Evolutionary conservation across 1,139 yeast species (phyloP).

Genomic region (Candida pseudoviswanathii): DNA sequence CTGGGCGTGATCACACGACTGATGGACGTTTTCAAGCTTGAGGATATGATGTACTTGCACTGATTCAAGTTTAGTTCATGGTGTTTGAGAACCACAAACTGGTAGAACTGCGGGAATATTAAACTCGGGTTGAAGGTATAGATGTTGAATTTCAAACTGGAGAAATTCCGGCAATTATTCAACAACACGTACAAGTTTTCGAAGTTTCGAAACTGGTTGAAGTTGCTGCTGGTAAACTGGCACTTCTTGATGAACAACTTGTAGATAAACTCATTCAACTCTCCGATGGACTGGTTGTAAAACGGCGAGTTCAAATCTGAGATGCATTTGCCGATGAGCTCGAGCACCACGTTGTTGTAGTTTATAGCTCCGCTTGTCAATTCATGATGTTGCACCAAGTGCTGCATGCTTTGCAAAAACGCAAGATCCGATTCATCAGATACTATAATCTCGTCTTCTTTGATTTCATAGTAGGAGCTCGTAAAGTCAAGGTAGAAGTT

Average conservation of each 20-base stretch:
- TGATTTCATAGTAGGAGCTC: neutral
- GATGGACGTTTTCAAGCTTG: constrained; percentile 1
- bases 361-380: neutral
- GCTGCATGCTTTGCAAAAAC: neutral
- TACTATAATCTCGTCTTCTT: neutral
- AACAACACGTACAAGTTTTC: constrained; percentile 23
- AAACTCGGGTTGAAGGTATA: constrained; percentile 28
- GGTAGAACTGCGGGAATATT: constrained; percentile 29
- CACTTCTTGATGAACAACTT: constrained; percentile 16
- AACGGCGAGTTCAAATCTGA: constrained; percentile 20
- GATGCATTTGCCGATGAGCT: neutral
- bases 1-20: neutral
- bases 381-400: neutral
- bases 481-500: constrained; percentile 14
- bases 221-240: constrained; percentile 11
- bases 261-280: constrained; percentile 4
- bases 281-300: constrained; percentile 1
- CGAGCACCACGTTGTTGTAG: neutral
- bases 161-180: constrained; percentile 14
- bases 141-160: constrained; percentile 15
- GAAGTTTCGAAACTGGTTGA: constrained; percentile 20
- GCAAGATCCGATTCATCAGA: neutral
- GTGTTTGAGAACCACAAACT: constrained; percentile 9
- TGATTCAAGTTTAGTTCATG: constrained; percentile 1
- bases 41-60: constrained; percentile 1